Base-by-base conservation (phyloP, 2,329 filamentous ascomycete species). In the Scedosporium minutisporum region DNA sequence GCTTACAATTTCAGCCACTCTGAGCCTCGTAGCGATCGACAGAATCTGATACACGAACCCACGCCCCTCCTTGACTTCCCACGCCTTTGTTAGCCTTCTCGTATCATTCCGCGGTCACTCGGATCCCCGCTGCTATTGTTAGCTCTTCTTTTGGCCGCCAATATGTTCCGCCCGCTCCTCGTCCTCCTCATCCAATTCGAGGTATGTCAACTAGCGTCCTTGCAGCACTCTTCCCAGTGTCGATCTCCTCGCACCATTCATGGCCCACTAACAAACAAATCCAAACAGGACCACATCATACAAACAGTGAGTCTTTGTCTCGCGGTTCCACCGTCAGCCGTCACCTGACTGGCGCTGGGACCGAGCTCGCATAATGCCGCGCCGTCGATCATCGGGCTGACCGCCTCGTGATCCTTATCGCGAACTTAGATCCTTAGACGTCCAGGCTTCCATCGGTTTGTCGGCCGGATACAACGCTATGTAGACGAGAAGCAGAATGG, bases 391-490 rank as follows among this genome's bases (percentile, higher is more conserved):
- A 27, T 27, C 23, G 23, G 51, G 51, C 51, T 55, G 51, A 55
- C 51, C 51, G 23, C 23, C 51, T 55, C 51, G 51, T 55, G 51
- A 23, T 55, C 5, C 23, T 55, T 23, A 23, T 55, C 51, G 51
- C 23, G 21, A 59, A 23, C 10, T 2, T 41, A 82, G 78, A 78
- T 84, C 62, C 78, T 84, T 16, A 74, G 75, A 25, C 80, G 76
- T 16, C 81, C 80, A 1, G 72, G 73, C 7, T 84, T 83, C 68
- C 81, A 84, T 65, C 77, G 76, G 64, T 76, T 75, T 3, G 82
- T 84, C 46, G 78, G 78, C 6, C 74, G 77, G n/a, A 79, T 84
- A 41, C 81, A 84, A 64, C 75, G 76, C 14, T 73, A 70, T 3
- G 75, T 84, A 44, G 71, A 84, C 67, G 80, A 83, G 64, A 69